Percentiles rank a stretch among this genome's conserved stretches.
Evolutionary conservation across 331 rosid species (phyloP).

Genomic region (Rosa hybrid): DNA sequence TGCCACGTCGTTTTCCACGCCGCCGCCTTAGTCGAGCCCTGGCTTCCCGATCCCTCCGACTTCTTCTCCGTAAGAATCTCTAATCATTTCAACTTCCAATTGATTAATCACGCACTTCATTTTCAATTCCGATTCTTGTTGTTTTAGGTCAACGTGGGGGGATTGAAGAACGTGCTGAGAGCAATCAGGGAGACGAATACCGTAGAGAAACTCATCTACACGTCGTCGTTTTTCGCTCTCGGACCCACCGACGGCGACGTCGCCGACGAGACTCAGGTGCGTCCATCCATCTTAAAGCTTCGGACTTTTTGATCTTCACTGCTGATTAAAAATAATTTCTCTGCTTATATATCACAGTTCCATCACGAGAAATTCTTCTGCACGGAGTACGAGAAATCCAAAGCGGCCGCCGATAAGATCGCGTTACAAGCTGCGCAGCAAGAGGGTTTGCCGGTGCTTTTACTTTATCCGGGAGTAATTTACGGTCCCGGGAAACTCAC

Average conservation of each 20-base stretch:
- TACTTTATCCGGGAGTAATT: constrained; percentile 87
- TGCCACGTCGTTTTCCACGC: constrained; percentile 82
- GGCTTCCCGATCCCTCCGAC: constrained; percentile 91
- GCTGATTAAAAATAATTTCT: not conserved
- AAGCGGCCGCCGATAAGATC: constrained; percentile 66
- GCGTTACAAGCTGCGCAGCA: constrained; percentile 61
- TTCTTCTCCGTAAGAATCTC: constrained; percentile 50
- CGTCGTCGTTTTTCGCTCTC: constrained; percentile 84
- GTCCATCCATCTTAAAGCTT: not conserved
- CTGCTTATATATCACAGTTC: constrained; percentile 32
- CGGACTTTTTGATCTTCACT: not conserved
- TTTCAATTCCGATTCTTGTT: not conserved
- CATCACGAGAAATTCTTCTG: constrained; percentile 77
- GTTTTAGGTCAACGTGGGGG: constrained; percentile 74
- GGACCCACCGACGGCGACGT: constrained; percentile 73
- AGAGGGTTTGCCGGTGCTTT: constrained; percentile 63
- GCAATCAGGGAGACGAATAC: constrained; percentile 69
- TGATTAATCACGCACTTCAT: not conserved
- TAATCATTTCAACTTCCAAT: not conserved
- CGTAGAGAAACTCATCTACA: constrained; percentile 68
- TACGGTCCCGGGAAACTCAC: constrained; percentile 90
- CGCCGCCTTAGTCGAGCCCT: constrained; percentile 92
- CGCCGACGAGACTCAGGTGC: constrained; percentile 73
- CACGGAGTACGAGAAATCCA: constrained; percentile 91
- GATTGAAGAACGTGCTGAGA: constrained; percentile 68